These are phyloP conservation scores for Fusarium scirpi DNA, from an alignment of 2,329 filamentous ascomycete genomes.

Conservation along the genomic window DNA sequence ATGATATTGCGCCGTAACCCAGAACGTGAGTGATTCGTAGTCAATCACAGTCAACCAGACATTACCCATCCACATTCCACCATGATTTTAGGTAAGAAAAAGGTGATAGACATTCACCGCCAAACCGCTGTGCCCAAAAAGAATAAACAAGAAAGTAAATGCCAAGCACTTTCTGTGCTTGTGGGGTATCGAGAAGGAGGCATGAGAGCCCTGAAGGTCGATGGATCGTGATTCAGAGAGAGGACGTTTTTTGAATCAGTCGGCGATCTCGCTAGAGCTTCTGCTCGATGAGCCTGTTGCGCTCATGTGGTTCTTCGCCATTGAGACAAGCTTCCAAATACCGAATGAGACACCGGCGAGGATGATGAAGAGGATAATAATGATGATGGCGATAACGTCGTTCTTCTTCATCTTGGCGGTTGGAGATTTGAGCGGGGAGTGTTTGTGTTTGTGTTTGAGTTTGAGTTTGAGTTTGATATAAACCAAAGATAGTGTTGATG, in stretches of 20 bases:
- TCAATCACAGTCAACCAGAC: constrained; percentile 10
- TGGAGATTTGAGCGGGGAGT: constrained; percentile 9
- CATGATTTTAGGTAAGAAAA: constrained; percentile 15
- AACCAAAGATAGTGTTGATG: background rate
- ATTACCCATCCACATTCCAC: constrained; percentile 29
- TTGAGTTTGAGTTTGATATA: background rate
- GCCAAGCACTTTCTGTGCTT: background rate
- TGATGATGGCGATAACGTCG: constrained; percentile 76
- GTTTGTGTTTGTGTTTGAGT: background rate
- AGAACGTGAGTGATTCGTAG: constrained; percentile 28
- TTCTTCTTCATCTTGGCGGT: constrained; percentile 69
- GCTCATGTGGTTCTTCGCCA: constrained; percentile 60
- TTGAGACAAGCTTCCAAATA: constrained; percentile 71
- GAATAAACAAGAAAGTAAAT: constrained; percentile 23
- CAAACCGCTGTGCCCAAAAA: constrained; percentile 26
- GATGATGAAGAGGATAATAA: constrained; percentile 74
- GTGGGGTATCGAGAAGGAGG: constrained; percentile 12
- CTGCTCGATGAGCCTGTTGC: constrained; percentile 48
- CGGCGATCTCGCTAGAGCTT: constrained; percentile 35
- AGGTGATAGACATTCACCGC: constrained; percentile 5
- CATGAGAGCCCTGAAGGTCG: constrained; percentile 1
- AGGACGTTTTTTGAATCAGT: constrained; percentile 8
- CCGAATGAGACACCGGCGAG: constrained; percentile 72
- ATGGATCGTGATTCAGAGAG: background rate
- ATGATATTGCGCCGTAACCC: constrained; percentile 34